phyloP scores from a whole-genome alignment of 2,329 filamentous ascomycete species.

The Elsinoe perseae region DNA sequence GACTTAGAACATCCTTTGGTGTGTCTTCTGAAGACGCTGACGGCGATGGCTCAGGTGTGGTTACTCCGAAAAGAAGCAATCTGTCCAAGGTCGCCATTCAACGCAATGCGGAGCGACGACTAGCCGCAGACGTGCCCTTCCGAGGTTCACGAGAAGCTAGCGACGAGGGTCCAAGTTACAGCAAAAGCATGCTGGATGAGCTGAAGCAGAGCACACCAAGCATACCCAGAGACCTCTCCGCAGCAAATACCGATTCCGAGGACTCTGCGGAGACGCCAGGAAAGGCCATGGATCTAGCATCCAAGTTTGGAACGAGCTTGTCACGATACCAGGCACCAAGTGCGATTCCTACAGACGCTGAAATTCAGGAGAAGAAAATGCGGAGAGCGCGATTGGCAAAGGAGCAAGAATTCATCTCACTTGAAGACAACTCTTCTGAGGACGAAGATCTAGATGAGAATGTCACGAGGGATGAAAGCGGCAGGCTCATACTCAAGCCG shows the following conservation, averaged over 20 bases:
- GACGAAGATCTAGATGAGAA: slow-evolving; percentile 36
- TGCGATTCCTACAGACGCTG: slow-evolving; percentile 68
- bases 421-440: slow-evolving; percentile 54
- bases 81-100: slow-evolving; percentile 59
- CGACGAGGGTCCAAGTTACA: slow-evolving; percentile 66
- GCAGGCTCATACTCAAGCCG: slow-evolving; percentile 40
- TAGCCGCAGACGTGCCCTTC: slow-evolving; percentile 41
- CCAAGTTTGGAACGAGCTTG: slow-evolving; percentile 49
- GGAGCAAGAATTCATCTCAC: slow-evolving; percentile 58
- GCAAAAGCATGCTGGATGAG: slow-evolving; percentile 76
- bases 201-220: slow-evolving; percentile 78
- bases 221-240: slow-evolving; percentile 58
- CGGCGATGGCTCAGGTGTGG: slow-evolving; percentile 46
- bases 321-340: slow-evolving; percentile 29
- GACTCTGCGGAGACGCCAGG: slow-evolving; percentile 39
- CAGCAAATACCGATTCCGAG: slow-evolving; percentile 31
- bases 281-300: slow-evolving; percentile 38
- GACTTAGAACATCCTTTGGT: slow-evolving; percentile 70
- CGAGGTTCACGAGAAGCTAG: slow-evolving; percentile 48
- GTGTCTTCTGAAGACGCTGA: slow-evolving; percentile 49
- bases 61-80: slow-evolving; percentile 55
- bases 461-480: slow-evolving; percentile 34
- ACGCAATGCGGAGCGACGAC: slow-evolving; percentile 54
- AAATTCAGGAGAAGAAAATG: slow-evolving; percentile 87
- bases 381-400: slow-evolving; percentile 72